Evolutionary conservation across 129 eudicot genomes (phyloP), one percentile per base, ranked within the genome.

Genomic region (Tagetes patula): DNA sequence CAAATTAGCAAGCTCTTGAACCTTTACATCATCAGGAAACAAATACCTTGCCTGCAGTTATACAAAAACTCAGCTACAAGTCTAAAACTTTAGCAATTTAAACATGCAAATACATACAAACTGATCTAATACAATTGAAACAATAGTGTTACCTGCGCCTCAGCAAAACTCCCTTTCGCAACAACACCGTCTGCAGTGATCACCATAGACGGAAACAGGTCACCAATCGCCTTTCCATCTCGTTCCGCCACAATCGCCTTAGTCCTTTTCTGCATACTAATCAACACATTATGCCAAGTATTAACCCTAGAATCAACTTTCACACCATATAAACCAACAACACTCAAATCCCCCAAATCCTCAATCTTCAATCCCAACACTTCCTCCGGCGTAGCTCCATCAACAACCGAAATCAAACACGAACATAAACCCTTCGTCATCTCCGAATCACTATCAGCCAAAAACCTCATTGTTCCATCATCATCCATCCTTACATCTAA

Each of bases 221-320:
- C 91, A 0, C 91, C 85, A 8, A 65, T 36, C 20, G 77, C 65
- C 80, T 69, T 83, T 70, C 97, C 99, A 54, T 95, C 85, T 8
- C 81, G 77, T 69, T 76, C 77, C 1, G 94, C 99, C 76, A 95
- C 73, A 79, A 95, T 66, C 53, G 81, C 96, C 70, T 87, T 95
- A 2, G 97, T 86, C 83, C 85, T 88, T 77, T 95, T 95, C 83
- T 95, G 96, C 97, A 95, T 88, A 59, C 96, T 86, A 46, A 90
- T 64, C 94, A 95, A 82, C 84, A 95, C 96, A 83, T 95, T 95
- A 78, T 86, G 84, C 99, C 99, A 95, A 47, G 96, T 90, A 81
- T 95, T 95, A 41, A 62, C 87, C 84, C 99, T 85, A 14, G 89
- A 85, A 50, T 59, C 85, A 54, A 61, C 77, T n/a, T 48, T 65